Percentiles rank a stretch among this genome's conserved stretches.
phyloP scores from a whole-genome alignment of 2,329 filamentous ascomycete genomes.

The Torrubiella hemipterigena region DNA sequence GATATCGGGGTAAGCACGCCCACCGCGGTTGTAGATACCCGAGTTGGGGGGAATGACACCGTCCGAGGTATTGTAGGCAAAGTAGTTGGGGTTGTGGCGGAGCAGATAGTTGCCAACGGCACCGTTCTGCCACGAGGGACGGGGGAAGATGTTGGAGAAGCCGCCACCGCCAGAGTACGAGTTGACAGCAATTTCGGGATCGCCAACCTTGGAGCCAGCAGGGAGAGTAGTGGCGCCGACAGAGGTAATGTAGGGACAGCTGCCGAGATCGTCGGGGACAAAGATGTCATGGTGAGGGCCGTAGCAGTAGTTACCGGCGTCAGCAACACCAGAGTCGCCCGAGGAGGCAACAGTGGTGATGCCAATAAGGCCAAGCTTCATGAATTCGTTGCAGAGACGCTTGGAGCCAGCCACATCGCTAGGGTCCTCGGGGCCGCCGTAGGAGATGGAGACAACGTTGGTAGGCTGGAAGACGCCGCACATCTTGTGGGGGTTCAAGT shows the following conservation, averaged over 20 bases:
- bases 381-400: constrained; percentile 24
- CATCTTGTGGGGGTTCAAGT: constrained; percentile 4
- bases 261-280: constrained; percentile 10
- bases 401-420: constrained; percentile 21
- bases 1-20: constrained; percentile 30
- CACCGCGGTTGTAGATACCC: constrained; percentile 28
- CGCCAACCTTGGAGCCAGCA: constrained; percentile 22
- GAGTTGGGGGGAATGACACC: constrained; percentile 20
- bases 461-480: constrained; percentile 12
- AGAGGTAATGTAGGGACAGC: constrained; percentile 32
- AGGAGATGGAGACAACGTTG: constrained; percentile 25
- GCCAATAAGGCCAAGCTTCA: constrained; percentile 29
- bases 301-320: constrained; percentile 4
- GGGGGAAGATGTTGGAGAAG: constrained; percentile 33
- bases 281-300: constrained; percentile 24
- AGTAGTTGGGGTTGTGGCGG: constrained; percentile 8
- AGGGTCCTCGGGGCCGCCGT: constrained; percentile 32
- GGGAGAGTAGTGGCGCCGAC: constrained; percentile 37
- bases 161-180: constrained; percentile 33
- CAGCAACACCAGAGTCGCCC: constrained; percentile 16
- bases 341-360: constrained; percentile 23
- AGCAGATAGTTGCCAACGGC: constrained; percentile 26
- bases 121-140: constrained; percentile 31
- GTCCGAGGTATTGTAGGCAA: constrained; percentile 20
- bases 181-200: constrained; percentile 31